These are phyloP conservation scores for Hymenoscyphus occultus DNA, from an alignment of 2,329 filamentous ascomycete species.

Conservation along the genomic window DNA sequence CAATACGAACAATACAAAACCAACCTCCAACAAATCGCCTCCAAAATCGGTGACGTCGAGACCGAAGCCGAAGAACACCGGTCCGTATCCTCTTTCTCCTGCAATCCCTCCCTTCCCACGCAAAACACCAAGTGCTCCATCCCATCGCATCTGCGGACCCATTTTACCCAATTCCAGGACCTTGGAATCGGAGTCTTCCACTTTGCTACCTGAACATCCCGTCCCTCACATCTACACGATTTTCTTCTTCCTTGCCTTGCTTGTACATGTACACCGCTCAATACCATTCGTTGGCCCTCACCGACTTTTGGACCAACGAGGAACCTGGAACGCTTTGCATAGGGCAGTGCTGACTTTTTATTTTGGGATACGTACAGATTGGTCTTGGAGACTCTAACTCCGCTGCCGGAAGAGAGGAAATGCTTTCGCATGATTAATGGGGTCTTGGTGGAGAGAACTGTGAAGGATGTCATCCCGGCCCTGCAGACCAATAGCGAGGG, in stretches of 20 bases:
- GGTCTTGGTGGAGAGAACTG: slow-evolving; percentile 88
- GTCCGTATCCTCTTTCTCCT: slow-evolving; percentile 51
- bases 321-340: slow-evolving; percentile 33
- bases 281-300: neutral
- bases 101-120: neutral
- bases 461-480: slow-evolving; percentile 86
- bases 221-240: neutral
- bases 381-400: slow-evolving; percentile 86
- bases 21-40: slow-evolving; percentile 83
- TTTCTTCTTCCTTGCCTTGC: neutral
- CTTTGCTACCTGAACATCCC: neutral
- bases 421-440: slow-evolving; percentile 99
- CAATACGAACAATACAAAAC: slow-evolving; percentile 78
- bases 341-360: slow-evolving; percentile 37
- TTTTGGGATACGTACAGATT: slow-evolving; percentile 50
- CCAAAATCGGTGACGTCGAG: slow-evolving; percentile 96
- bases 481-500: slow-evolving; percentile 93
- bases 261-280: slow-evolving; percentile 7
- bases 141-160: neutral
- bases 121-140: neutral
- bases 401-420: slow-evolving; percentile 80
- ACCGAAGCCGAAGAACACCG: slow-evolving; percentile 98
- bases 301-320: slow-evolving; percentile 10
- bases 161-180: slow-evolving; percentile 13
- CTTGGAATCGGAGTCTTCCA: slow-evolving; percentile 1